A percentile compares a stretch with the other conserved stretches of the same genome.
phyloP scores from a whole-genome alignment of 371 early-diverging fungal genomes.

The Capillidium rhysosporum region DNA sequence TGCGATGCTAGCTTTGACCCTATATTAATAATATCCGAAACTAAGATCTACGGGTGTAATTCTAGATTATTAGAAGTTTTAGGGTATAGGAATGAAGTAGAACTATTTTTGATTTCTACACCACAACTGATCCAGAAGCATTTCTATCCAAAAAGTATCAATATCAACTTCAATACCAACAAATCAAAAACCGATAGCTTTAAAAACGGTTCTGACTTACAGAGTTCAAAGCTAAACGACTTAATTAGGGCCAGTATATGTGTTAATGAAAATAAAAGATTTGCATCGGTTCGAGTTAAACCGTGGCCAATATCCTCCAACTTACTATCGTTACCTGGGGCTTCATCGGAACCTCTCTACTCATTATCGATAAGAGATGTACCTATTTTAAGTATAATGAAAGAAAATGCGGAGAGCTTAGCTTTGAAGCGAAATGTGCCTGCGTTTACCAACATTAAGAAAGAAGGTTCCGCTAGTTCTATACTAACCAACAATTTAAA shows the following conservation, averaged over 20 bases:
- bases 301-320: not conserved
- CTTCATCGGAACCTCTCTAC: not conserved
- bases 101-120: not conserved
- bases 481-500: not conserved
- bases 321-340: not conserved
- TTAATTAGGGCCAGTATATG: not conserved
- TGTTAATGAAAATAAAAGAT: not conserved
- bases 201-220: not conserved
- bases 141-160: conserved; percentile 3
- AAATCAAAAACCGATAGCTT: not conserved
- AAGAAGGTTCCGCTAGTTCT: not conserved
- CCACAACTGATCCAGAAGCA: not conserved
- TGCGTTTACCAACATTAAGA: not conserved
- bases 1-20: conserved; percentile 3
- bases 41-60: not conserved
- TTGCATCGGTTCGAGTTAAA: not conserved
- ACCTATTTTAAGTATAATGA: too few relatives aligned
- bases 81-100: not conserved
- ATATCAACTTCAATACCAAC: not conserved
- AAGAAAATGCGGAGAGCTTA: not conserved
- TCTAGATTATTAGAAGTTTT: not conserved
- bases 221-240: not conserved
- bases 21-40: not conserved
- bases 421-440: not conserved
- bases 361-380: too few relatives aligned